A percentile compares a stretch with the other conserved stretches of the same genome.
Conservation (phyloP, 352 stramenopile genomes). For the Aphanomyces stellatus region DNA sequence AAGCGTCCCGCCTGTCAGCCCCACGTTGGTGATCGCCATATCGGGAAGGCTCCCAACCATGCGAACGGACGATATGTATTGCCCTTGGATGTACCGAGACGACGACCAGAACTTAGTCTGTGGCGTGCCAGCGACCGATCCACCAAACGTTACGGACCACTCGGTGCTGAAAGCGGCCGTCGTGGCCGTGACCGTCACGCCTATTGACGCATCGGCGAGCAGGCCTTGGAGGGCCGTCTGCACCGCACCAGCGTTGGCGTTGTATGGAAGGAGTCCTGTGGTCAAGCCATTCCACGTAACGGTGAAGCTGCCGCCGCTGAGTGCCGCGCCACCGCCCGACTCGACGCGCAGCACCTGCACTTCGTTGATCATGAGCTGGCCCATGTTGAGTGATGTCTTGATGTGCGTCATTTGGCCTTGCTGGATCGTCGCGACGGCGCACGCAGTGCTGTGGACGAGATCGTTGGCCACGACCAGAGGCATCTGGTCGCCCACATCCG, state of each 20-base stretch:
- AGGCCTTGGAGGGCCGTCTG: constrained; percentile 24
- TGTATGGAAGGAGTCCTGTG: constrained; percentile 54
- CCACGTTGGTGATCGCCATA: constrained; percentile 23
- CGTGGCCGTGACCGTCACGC: constrained; percentile 28
- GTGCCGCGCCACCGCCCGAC: constrained; percentile 19
- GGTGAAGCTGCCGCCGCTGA: constrained; percentile 50
- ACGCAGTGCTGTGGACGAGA: constrained; percentile 33
- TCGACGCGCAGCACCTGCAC: constrained; percentile 53
- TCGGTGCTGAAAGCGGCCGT: constrained; percentile 30
- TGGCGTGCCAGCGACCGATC: constrained; percentile 25
- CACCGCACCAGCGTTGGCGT: constrained; percentile 41
- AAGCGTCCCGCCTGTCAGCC: constrained; percentile 29
- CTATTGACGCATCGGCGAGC: constrained; percentile 34
- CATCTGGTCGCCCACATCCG: constrained; percentile 9
- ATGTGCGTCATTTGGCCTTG: constrained; percentile 46
- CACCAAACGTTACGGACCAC: constrained; percentile 59
- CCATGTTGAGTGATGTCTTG: constrained; percentile 49
- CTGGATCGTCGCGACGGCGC: constrained; percentile 9
- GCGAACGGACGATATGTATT: constrained; percentile 34
- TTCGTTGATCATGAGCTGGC: constrained; percentile 54
- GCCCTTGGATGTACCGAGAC: constrained; percentile 34
- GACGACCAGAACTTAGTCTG: constrained; percentile 70
- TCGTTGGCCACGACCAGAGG: constrained; percentile 31
- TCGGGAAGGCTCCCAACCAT: constrained; percentile 48
- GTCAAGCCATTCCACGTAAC: constrained; percentile 57